Percentiles rank a stretch among this genome's conserved stretches.
Conservation (phyloP, 352 stramenopile genomes). For the Peronospora destructor region DNA sequence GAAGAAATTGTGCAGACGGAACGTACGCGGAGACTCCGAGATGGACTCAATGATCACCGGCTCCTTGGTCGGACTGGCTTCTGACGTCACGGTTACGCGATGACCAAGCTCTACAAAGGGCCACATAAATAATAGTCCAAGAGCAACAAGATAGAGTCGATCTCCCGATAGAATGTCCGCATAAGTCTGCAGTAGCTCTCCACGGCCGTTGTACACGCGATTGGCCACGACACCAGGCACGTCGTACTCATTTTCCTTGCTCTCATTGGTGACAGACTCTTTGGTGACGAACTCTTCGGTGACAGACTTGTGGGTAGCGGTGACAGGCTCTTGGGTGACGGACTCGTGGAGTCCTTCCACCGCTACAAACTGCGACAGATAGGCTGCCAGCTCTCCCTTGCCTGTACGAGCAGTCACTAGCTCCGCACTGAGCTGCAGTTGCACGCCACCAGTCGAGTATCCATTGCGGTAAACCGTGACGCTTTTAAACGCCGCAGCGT, state of each 20-base stretch:
- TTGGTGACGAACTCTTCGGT: too few relatives aligned
- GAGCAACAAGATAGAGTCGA: slow-evolving; percentile 67
- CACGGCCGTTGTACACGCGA: slow-evolving; percentile 66
- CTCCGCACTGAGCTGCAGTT: slow-evolving; percentile 59
- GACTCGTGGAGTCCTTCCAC: slow-evolving; percentile 47
- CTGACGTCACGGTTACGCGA: slow-evolving; percentile 46
- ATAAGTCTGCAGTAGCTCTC: slow-evolving; percentile 46
- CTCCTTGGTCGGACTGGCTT: slow-evolving; percentile 48
- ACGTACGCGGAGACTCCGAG: slow-evolving; percentile 75
- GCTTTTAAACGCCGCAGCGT: slow-evolving; percentile 40
- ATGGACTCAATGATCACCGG: slow-evolving; percentile 69
- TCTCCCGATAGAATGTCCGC: slow-evolving; percentile 46
- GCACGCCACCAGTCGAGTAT: slow-evolving; percentile 64
- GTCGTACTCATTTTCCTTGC: slow-evolving; percentile 21
- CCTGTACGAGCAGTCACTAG: slow-evolving; percentile 43
- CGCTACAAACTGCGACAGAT: slow-evolving; percentile 75
- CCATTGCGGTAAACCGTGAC: slow-evolving; percentile 78
- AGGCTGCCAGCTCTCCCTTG: slow-evolving; percentile 52
- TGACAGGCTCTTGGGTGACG: background rate
- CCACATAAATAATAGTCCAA: slow-evolving; percentile 64
- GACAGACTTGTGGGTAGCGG: too few relatives aligned
- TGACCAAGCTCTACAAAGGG: slow-evolving; percentile 78
- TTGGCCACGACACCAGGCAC: slow-evolving; percentile 42
- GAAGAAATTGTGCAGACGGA: slow-evolving; percentile 87
- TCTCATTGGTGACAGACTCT: background rate